Conservation (phyloP, 228 moss, liverwort and hornwort species). For the Sphagnum fallax region DNA sequence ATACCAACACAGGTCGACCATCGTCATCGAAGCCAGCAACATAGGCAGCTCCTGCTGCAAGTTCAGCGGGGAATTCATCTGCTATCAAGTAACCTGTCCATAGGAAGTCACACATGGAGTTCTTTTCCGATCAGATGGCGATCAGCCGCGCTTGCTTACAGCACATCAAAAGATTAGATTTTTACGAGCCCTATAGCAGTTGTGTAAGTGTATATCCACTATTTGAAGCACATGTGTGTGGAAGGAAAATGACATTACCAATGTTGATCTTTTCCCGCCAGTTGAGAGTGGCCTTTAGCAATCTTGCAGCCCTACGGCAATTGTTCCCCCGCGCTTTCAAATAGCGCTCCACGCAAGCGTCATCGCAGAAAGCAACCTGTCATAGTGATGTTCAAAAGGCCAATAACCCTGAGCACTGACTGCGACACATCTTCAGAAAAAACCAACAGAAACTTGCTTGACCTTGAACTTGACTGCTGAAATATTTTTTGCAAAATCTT, state of each 20-base stretch:
- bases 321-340: slow-evolving; percentile 69
- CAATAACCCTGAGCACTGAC: neutral
- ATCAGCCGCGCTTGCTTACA: neutral
- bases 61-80: slow-evolving; percentile 89
- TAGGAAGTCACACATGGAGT: neutral
- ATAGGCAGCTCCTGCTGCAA: slow-evolving; percentile 83
- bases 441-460: neutral
- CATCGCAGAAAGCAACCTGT: slow-evolving; percentile 78
- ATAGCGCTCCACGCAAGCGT: slow-evolving; percentile 61
- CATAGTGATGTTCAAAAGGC: neutral
- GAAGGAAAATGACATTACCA: slow-evolving; percentile 28
- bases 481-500: neutral
- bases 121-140: neutral
- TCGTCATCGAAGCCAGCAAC: slow-evolving; percentile 72
- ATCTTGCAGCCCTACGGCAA: slow-evolving; percentile 70
- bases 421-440: neutral
- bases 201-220: neutral
- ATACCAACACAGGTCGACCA: slow-evolving; percentile 84
- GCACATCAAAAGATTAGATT: neutral
- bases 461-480: neutral
- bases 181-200: neutral
- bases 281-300: slow-evolving; percentile 65
- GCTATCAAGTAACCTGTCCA: slow-evolving; percentile 79
- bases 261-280: slow-evolving; percentile 88
- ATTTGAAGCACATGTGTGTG: neutral